phyloP scores from a whole-genome alignment of 306 rosid genomes.

The Styphnolobium japonicum region DNA sequence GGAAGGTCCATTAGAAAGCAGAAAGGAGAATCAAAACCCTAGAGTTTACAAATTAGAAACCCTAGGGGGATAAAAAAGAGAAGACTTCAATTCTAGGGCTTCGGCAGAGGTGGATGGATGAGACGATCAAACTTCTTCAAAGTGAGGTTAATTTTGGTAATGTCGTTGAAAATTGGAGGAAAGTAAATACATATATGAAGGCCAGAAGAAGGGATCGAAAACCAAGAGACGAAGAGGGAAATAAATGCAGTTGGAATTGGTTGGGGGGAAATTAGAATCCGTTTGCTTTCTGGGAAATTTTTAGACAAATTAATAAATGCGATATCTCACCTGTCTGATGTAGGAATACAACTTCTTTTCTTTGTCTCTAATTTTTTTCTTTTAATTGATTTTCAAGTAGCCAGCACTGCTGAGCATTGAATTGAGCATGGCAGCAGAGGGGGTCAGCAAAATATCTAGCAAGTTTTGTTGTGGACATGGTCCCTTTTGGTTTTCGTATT shows the following conservation, averaged over 20 bases:
- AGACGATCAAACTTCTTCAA: not conserved
- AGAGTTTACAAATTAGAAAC: conserved; percentile 10
- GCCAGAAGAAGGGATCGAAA: too few species aligned
- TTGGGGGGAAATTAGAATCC: not conserved
- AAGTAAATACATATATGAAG: not conserved
- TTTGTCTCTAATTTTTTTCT: not conserved
- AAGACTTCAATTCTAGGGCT: conserved; percentile 9
- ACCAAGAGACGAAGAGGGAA: not conserved
- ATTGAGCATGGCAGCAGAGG: too few species aligned
- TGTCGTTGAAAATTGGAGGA: not conserved
- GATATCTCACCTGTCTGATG: not conserved
- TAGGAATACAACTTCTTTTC: too few species aligned
- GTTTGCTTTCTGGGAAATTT: not conserved
- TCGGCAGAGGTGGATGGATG: not conserved
- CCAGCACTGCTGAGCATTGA: too few species aligned
- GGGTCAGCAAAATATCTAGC: too few species aligned
- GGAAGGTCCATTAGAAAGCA: conserved; percentile 57
- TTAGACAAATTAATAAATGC: not conserved
- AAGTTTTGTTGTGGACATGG: not conserved
- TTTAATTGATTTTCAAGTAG: conserved; percentile 19
- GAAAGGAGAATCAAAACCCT: not conserved
- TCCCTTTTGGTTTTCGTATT: not conserved
- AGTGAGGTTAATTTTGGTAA: not conserved
- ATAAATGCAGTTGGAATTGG: not conserved
- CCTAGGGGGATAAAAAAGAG: not conserved